These are phyloP conservation scores for Chlamydomonas schloesseri DNA, from an alignment of 139 green algal genomes.

Conservation along the genomic window DNA sequence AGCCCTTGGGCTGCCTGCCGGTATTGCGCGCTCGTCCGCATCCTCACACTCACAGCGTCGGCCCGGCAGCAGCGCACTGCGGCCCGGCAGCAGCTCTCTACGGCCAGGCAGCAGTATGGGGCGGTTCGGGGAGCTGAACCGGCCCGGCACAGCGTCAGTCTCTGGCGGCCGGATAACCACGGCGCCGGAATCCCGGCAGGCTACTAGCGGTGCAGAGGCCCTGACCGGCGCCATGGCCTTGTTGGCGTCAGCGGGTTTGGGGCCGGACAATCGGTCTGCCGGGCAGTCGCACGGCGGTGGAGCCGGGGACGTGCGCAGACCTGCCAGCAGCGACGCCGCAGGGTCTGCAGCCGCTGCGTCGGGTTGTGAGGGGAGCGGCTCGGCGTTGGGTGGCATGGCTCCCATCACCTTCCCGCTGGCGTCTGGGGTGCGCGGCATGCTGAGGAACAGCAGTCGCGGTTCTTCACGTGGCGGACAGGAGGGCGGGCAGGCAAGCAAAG, in stretches of 20 bases:
- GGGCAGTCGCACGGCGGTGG: neutral
- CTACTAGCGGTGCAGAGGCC: neutral
- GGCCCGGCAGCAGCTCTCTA: neutral
- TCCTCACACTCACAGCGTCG: neutral
- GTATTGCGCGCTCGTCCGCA: neutral
- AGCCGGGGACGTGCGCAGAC: neutral
- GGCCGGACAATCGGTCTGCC: neutral
- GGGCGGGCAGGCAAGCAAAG: too few species aligned
- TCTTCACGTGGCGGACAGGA: neutral
- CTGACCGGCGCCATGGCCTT: neutral
- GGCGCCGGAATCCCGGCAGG: neutral
- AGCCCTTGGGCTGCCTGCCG: neutral
- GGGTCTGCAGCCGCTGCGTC: neutral
- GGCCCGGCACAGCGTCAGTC: too few species aligned
- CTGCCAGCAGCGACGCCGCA: neutral
- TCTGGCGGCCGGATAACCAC: neutral
- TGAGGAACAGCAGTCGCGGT: neutral
- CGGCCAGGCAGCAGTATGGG: neutral
- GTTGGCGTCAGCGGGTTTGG: neutral
- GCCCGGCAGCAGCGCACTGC: neutral
- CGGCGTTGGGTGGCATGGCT: neutral
- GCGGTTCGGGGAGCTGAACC: too few species aligned
- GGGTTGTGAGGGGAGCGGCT: neutral
- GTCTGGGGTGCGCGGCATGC: constrained; percentile 18
- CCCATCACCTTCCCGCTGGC: constrained; percentile 44